phyloP scores from a whole-genome alignment of 73 alveolate species.

The Paramecium caudatum region DNA sequence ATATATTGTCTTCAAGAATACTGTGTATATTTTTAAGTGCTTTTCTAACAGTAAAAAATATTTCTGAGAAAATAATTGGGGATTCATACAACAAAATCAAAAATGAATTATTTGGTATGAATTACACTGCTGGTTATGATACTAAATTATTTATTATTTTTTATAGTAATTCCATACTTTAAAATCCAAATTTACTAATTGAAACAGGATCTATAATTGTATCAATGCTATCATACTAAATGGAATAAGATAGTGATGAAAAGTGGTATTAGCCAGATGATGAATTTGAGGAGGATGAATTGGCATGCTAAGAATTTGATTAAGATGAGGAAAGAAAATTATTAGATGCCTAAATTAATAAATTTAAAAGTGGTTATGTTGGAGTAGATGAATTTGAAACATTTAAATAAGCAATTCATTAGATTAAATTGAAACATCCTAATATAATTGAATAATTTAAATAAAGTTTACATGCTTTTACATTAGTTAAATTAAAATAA shows the following conservation, averaged over 20 bases:
- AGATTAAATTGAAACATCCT: background rate
- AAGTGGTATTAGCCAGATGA: no score
- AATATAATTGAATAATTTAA: background rate
- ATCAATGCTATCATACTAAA: background rate
- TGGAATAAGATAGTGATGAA: background rate
- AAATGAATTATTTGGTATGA: slow-evolving; percentile 21
- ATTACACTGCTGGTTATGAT: slow-evolving; percentile 15
- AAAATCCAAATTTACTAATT: background rate
- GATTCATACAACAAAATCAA: background rate
- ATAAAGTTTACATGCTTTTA: background rate
- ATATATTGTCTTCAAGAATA: background rate
- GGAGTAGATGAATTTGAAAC: slow-evolving; percentile 52
- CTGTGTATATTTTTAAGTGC: slow-evolving; percentile 15
- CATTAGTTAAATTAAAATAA: background rate
- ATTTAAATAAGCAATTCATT: background rate
- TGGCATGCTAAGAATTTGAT: background rate
- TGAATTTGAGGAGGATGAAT: background rate
- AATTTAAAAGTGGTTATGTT: slow-evolving; percentile 40
- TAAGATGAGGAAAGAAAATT: background rate
- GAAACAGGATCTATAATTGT: background rate
- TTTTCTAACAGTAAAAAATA: background rate
- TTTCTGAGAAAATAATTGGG: background rate
- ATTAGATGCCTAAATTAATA: background rate
- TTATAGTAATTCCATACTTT: background rate
- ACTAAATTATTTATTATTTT: slow-evolving; percentile 16